Evolutionary conservation across 768 basidiomycete species (phyloP), one percentile per base, ranked within the genome.

Genomic region (Mycena alexandri): DNA sequence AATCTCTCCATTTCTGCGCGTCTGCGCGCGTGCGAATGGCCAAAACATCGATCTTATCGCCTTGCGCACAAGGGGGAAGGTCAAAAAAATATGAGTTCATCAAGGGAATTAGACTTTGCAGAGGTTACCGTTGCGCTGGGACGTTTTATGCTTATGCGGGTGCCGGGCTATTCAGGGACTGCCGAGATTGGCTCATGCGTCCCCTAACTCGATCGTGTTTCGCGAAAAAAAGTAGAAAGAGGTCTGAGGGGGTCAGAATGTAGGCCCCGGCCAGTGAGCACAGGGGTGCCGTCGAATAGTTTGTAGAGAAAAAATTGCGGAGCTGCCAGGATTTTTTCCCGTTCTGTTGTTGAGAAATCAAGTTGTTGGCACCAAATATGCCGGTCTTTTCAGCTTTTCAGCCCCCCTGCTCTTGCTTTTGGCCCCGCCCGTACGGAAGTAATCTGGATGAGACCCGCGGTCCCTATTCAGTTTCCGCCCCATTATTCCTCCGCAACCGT

Each of bases 121-220:
- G 69, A 69, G 69, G 71, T 69, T 84, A 85, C 86, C 87, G 63
- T 42, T 72, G 16, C 2, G 25, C 67, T 69, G 86, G 86, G 68
- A 72, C 81, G 55, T 42, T 70, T 57, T 81, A 38, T 62, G 80
- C 81, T 80, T 76, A 81, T 81, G 29, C 44, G 79, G 81, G 16
- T 72, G 75, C 33, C 61, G 63, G 69, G 65, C 72, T 73, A 73
- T 75, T 69, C 67, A 68, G 65, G 63, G 74, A 74, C 70, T 68
- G 58, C 67, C 67, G 67, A 69, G 75, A 72, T 61, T 59, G 58
- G 61, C 63, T 70, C 68, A 29, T 70, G n/a, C 38, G 22, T 43
- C 65, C 64, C 70, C 77, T 70, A 73, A 64, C 75, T 79, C 82
- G 85, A 85, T 85, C 83, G 82, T 83, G 84, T 85, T 83, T 86